These are phyloP conservation scores for Sporothrix variecibatus DNA, from an alignment of 2,329 filamentous ascomycete species.

Conservation along the genomic window DNA sequence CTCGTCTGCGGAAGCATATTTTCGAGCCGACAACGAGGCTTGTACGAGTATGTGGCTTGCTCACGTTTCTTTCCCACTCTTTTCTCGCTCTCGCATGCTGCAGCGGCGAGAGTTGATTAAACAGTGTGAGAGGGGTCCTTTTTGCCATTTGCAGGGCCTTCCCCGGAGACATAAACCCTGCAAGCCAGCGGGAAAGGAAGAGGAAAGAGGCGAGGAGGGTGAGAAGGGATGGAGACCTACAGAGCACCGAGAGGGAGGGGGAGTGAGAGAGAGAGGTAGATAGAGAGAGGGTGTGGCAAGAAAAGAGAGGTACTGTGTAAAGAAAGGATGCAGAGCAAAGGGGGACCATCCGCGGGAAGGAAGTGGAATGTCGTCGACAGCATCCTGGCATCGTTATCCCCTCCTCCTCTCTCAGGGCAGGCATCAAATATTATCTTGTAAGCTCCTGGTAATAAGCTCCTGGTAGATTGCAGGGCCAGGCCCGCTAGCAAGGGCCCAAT, in stretches of 20 bases:
- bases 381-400: background rate
- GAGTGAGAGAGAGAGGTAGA: background rate
- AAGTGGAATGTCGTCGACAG: background rate
- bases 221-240: background rate
- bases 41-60: background rate
- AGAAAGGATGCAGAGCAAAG: background rate
- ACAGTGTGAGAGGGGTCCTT: background rate
- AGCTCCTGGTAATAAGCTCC: background rate
- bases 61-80: background rate
- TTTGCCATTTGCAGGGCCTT: background rate
- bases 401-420: background rate
- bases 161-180: constrained; percentile 6
- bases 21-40: background rate
- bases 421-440: no score
- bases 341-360: constrained; percentile 1
- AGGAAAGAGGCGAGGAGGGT: background rate
- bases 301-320: background rate
- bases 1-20: background rate
- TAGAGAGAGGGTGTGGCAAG: background rate
- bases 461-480: constrained; percentile 14
- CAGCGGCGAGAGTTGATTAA: background rate
- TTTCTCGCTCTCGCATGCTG: background rate
- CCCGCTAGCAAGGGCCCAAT: background rate
- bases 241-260: background rate
- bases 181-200: background rate